Percentiles rank a stretch among this genome's conserved stretches.
Conservation (phyloP, 495 filamentous ascomycete species). For the Rhypophila decipiens region DNA sequence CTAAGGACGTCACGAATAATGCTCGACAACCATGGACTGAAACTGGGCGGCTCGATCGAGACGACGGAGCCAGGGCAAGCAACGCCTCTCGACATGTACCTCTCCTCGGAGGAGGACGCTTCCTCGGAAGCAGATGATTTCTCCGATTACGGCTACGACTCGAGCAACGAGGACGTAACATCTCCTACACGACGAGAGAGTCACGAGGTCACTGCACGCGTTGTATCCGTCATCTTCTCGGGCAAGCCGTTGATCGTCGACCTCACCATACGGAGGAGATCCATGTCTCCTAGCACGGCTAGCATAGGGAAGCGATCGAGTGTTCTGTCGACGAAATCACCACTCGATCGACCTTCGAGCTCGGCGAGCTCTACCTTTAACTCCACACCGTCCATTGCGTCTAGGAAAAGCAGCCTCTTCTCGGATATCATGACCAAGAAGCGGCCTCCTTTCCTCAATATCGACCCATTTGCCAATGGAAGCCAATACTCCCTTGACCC, state of each 20-base stretch:
- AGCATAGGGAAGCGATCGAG: constrained; percentile 19
- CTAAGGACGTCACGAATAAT: constrained; percentile 34
- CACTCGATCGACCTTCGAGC: constrained; percentile 19
- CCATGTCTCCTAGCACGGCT: constrained; percentile 29
- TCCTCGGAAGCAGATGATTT: constrained; percentile 46
- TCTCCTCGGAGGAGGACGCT: constrained; percentile 46
- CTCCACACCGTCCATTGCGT: constrained; percentile 12
- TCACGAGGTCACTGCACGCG: constrained; percentile 41
- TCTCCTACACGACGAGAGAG: constrained; percentile 30
- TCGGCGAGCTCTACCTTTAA: constrained; percentile 25
- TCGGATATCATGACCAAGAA: constrained; percentile 30
- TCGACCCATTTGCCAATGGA: constrained; percentile 40
- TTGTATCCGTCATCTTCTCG: constrained; percentile 43
- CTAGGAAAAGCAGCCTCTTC: constrained; percentile 27
- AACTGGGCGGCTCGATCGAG: constrained; percentile 29
- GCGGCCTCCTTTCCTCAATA: constrained; percentile 36
- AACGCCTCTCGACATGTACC: constrained; percentile 41
- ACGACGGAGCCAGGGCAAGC: constrained; percentile 18
- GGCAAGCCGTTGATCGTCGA: constrained; percentile 43
- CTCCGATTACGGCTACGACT: constrained; percentile 45
- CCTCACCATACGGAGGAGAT: constrained; percentile 30
- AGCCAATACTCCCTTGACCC: constrained; percentile 30
- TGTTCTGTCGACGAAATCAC: constrained; percentile 13
- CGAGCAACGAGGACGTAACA: constrained; percentile 29
- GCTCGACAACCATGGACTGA: constrained; percentile 31